Evolutionary conservation across 192 early-diverging fungal genomes (phyloP), one percentile per base, ranked within the genome.

Genomic region (Rhizophlyctis rosea): DNA sequence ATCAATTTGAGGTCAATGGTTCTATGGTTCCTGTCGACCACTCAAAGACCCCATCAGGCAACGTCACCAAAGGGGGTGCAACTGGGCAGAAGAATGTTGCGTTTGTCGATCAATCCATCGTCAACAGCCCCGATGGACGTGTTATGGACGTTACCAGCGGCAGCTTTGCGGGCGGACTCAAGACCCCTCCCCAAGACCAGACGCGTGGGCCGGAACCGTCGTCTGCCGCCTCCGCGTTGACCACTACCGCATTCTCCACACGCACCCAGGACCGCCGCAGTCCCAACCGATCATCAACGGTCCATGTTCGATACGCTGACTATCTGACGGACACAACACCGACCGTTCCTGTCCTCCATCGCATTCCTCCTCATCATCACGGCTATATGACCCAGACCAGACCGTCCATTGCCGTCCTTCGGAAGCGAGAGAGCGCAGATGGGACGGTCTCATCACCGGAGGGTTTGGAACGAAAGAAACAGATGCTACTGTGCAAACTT

Each of bases 351-450:
- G n/a, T n/a, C n/a, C n/a, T n/a, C n/a, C n/a, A n/a, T 7, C 7
- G 39, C 18, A 7, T 13, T 21, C 1, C 27, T 36, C 3, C 24
- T 25, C 59, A 3, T n/a, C n/a, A n/a, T n/a, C n/a, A n/a, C n/a
- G 25, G 13, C 30, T 29, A 61, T 7, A 62, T 55, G 23, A 98
- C 96, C 78, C 85, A 82, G 65, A 88, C 89, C 69, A 74, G 70
- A 1, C 97, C 97, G 11, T 73, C 87, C 1, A 65, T 92, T 27
- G 75, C 87, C 1, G 76, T 84, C 18, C 77, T 99, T 30, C 72
- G 82, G 31, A 69, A 71, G 21, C 80, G 93, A 86, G 68, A 80
- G 2, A 79, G 77, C 27, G 81, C 82, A n/a, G n/a, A n/a, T n/a
- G n/a, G n/a, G n/a, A n/a, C n/a, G n/a, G n/a, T n/a, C n/a, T n/a